Evolutionary conservation across 805 yeast species (phyloP), one percentile per base, ranked within the genome.

Genomic region (Candida nonsorbophila): DNA sequence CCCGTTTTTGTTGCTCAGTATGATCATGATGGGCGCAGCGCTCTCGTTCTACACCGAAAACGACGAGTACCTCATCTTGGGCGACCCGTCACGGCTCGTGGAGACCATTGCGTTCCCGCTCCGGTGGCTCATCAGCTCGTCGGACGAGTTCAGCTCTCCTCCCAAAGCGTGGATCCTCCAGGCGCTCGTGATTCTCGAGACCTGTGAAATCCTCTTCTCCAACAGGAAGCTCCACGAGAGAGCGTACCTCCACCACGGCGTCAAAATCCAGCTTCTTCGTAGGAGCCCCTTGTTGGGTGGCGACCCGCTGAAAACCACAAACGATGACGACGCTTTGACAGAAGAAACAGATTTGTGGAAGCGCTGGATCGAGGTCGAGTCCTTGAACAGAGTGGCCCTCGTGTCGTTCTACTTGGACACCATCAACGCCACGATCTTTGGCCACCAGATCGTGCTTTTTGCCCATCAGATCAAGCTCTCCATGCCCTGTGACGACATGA

Each of bases 171-270:
- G 85, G 77, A 72, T 84, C 9, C 62, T 84, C 25, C 94, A 84
- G 51, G 64, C 82, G 36, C 60, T 84, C 36, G 44, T 81, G 27
- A 50, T 84, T 37, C 50, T 84, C n/a, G 94, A 84, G 45, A 72
- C 74, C 44, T 80, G 72, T 47, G 94, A 84, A 47, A 79, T 83
- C 47, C 65, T 76, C 32, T 72, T 79, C 38, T 63, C 84, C 0
- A 68, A 71, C 23, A 57, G 94, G 38, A 59, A 58, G 27, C 48
- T 81, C 27, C 94, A 84, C 50, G 90, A 83, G 49, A 55, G 94
- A 24, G 79, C 84, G 0, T 84, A 79, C 49, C 57, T 84, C n/a
- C 90, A 84, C 45, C 94, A 84, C 49, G 94, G 90, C 5, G 78
- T 88, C 17, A 49, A 47, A 34, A 42, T 47, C 10, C 49, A 46